Evolutionary conservation across 176 grass and related monocot genomes (phyloP), one percentile per base, ranked within the genome.

Genomic region (Oryza australiensis): DNA sequence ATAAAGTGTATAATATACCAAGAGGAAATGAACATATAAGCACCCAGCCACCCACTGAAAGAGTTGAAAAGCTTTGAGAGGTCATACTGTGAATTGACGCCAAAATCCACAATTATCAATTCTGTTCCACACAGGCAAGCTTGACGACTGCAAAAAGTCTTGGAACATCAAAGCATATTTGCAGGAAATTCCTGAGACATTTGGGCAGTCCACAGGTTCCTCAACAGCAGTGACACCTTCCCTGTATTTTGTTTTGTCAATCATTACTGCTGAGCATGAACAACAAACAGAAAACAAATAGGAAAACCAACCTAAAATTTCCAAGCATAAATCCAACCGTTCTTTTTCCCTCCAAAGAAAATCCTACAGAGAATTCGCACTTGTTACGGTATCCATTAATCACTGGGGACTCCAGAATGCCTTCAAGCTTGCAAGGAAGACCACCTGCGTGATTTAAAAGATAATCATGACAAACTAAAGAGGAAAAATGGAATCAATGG

Each of bases 241-340:
- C 84, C 96, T 98, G 62, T 65, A 77, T 83, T 82, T 53, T 74
- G 72, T 40, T 82, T 70, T 64, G 84, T 40, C 57, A 80, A 26
- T 46, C 77, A 68, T 91, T 70, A 80, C 18, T 22, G 13, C 60
- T 42, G 53, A 60, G 45, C 16, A 86, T 80, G 5, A 77, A n/a
- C 14, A 74, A 3, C 33, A 23, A 70, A 34, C 10, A 90, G 72
- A 69, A 79, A 62, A 13, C 26, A 74, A 68, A 33, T 6, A 72
- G 35, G 74, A 22, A 77, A 76, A 63, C 76, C 51, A 49, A 98
- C 95, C 95, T 99, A 80, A 99, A 99, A 90, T 93, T 99, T 26
- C 96, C 96, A 73, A 93, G 84, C 93, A 99, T 95, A 91, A 99
- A 99, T 28, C 96, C 96, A 67, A 99, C 96, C 1, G 89, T 95